Base-by-base conservation (phyloP, 2,329 filamentous ascomycete species). In the Fusarium tuaranense region DNA sequence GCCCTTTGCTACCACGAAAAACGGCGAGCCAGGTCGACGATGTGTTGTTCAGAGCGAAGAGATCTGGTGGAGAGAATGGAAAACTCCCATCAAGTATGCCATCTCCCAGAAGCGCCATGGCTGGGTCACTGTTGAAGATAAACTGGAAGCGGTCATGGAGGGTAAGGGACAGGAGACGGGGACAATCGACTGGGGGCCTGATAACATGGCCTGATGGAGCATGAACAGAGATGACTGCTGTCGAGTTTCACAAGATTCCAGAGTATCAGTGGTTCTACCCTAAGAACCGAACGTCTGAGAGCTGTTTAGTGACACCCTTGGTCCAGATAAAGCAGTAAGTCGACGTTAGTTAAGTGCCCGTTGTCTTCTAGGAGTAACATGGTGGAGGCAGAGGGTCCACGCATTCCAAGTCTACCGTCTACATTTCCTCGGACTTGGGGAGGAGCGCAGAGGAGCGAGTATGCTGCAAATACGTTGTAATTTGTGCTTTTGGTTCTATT, bases 11-110 rank as follows among this genome's bases (percentile, higher is more conserved):
- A 87, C 87, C 71, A 81, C 83, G 5, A 82, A 79, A 76, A 86
- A 81, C 73, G 87, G 82, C 44, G 87, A 87, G 70, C 78, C 71
- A n/a, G 85, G 78, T 14, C 83, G 86, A 59, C 80, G 79, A 63
- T 89, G 85, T 72, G 82, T 84, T 4, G 87, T 90, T n/a, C 87
- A 89, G 79, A 88, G 84, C 67, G 88, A 91, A 79, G 87, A 89
- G 77, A 83, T 83, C 3, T 90, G 88, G 88, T 90, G 88, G 86
- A 81, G 82, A 60, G 85, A 82, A 68, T 82, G 81, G 81, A 77
- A 72, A 61, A 73, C 74, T 38, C 76, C 78, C 13, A 80, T 82
- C 62, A 78, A 80, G 53, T 76, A 88, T 84, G 86, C 87, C 81
- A 84, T 86, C 84, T 74, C 86, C 80, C 72, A 81, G 75, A 73